Conservation (phyloP, 2,329 filamentous ascomycete genomes). For the Metarhizium album region DNA sequence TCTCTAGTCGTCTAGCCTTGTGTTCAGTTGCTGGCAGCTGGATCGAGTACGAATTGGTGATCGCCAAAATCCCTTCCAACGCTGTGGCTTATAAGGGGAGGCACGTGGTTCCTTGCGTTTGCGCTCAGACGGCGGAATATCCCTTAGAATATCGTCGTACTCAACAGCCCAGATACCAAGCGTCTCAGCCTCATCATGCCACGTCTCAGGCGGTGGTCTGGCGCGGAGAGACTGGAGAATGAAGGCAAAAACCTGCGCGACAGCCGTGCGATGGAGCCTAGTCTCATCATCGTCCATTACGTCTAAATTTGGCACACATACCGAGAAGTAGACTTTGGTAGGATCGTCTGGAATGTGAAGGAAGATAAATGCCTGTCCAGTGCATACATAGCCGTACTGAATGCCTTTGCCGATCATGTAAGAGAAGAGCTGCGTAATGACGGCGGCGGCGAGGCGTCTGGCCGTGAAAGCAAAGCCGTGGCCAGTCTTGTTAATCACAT, state of each 20-base stretch:
- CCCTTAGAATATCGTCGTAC: conserved; percentile 19
- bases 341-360: conserved; percentile 23
- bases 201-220: conserved; percentile 17
- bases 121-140: conserved; percentile 13
- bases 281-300: conserved; percentile 21
- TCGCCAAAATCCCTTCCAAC: conserved; percentile 18
- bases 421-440: conserved; percentile 29
- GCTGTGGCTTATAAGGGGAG: conserved; percentile 16
- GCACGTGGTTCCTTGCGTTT: conserved; percentile 9
- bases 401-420: conserved; percentile 26
- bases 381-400: conserved; percentile 25
- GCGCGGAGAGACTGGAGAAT: conserved; percentile 21
- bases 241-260: conserved; percentile 28
- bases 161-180: conserved; percentile 25
- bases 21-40: not conserved
- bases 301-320: conserved; percentile 23
- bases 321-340: conserved; percentile 20
- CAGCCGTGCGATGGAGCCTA: conserved; percentile 24
- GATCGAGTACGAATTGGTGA: conserved; percentile 15
- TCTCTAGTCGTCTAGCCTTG: not conserved
- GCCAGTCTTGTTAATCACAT: conserved; percentile 22
- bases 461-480: conserved; percentile 19
- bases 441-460: conserved; percentile 21
- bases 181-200: conserved; percentile 18
- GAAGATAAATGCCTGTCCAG: conserved; percentile 23